A percentile compares a stretch with the other conserved stretches of the same genome.
Evolutionary conservation across 768 basidiomycete genomes (phyloP).

Genomic region (Tephrocybe sp.): DNA sequence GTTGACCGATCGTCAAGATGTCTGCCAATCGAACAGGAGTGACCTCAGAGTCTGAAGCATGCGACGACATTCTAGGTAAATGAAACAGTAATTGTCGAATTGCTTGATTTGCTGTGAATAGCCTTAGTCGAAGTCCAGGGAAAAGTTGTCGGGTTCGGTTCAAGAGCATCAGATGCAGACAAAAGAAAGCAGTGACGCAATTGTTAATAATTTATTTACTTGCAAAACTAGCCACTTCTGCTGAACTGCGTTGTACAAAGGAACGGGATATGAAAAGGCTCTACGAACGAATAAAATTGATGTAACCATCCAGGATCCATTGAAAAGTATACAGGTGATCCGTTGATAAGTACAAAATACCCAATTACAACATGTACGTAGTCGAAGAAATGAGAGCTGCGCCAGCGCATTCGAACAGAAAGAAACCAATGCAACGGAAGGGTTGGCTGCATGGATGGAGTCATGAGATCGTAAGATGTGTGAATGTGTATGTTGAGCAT

Average conservation of each 20-base stretch:
- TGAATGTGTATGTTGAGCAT: background rate
- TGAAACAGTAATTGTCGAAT: background rate
- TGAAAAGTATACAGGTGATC: background rate
- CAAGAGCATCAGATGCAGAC: background rate
- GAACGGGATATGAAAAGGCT: background rate
- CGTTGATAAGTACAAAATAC: background rate
- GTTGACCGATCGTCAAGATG: slow-evolving; percentile 55
- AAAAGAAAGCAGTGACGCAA: background rate
- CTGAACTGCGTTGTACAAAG: no score
- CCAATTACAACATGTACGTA: slow-evolving; percentile 3
- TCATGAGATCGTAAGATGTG: slow-evolving; percentile 12
- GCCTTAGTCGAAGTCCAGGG: background rate
- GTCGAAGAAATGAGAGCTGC: background rate
- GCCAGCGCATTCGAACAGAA: slow-evolving; percentile 9
- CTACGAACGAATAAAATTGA: background rate
- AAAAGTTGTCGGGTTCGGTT: slow-evolving; percentile 4
- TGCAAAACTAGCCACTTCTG: no score
- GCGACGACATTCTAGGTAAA: background rate
- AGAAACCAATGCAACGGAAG: slow-evolving; percentile 1
- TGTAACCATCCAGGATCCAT: background rate
- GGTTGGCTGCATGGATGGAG: background rate
- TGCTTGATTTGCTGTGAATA: background rate
- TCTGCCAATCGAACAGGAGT: slow-evolving; percentile 33
- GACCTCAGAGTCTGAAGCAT: slow-evolving; percentile 4
- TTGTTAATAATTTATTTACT: background rate